Evolutionary conservation across 1,139 yeast genomes (phyloP).

Genomic region (Sugiyamaella grinbergsii): DNA sequence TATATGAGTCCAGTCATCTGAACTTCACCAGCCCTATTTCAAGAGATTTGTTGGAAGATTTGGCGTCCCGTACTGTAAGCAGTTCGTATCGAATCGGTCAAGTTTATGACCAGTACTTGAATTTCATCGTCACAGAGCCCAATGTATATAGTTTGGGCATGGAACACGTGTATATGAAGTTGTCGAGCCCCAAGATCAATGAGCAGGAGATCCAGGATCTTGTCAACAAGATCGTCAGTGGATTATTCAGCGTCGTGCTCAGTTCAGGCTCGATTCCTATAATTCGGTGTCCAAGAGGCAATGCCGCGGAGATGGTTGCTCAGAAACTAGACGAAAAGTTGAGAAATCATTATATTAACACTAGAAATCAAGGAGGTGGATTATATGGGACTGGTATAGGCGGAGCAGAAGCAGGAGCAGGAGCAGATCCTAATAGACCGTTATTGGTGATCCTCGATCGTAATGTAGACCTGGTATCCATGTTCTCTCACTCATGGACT

Average conservation of each 20-base stretch:
- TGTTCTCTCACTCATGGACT: slow-evolving; percentile 98
- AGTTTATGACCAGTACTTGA: slow-evolving; percentile 90
- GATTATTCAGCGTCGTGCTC: slow-evolving; percentile 75
- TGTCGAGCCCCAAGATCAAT: slow-evolving; percentile 68
- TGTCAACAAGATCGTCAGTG: slow-evolving; percentile 73
- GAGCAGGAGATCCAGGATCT: slow-evolving; percentile 73
- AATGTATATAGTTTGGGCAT: slow-evolving; percentile 80
- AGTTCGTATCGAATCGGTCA: slow-evolving; percentile 73
- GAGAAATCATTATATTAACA: slow-evolving; percentile 79
- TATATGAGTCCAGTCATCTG: slow-evolving; percentile 76
- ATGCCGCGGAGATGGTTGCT: slow-evolving; percentile 94
- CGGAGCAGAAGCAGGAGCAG: slow-evolving; percentile 22
- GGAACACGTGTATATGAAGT: slow-evolving; percentile 61
- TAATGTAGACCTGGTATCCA: slow-evolving; percentile 83
- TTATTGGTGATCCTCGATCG: slow-evolving; percentile 85
- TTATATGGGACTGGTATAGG: slow-evolving; percentile 22
- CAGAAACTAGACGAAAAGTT: slow-evolving; percentile 78
- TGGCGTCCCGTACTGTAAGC: slow-evolving; percentile 79
- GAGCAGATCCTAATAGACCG: slow-evolving; percentile 53
- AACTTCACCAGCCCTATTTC: slow-evolving; percentile 82
- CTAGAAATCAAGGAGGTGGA: slow-evolving; percentile 43
- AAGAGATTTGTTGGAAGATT: slow-evolving; percentile 79
- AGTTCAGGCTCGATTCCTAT: slow-evolving; percentile 83
- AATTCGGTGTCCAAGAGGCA: slow-evolving; percentile 86
- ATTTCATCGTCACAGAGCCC: slow-evolving; percentile 91